phyloP scores from a whole-genome alignment of 345 rosid species.

The Citrus cavaleriei region DNA sequence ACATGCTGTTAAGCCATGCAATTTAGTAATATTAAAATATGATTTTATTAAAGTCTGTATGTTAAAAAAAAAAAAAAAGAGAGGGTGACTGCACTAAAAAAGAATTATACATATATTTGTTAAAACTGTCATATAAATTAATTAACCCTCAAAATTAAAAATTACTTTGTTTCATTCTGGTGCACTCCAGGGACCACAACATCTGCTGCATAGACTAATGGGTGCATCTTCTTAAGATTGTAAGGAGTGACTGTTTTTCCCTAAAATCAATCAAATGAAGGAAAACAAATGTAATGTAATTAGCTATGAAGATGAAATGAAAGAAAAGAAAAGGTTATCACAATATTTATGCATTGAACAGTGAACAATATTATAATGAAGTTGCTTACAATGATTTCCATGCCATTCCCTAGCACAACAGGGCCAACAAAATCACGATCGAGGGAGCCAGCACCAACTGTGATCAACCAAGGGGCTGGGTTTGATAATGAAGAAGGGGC shows the following conservation, averaged over 20 bases:
- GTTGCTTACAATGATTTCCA: conserved; percentile 38
- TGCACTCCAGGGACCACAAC: conserved; percentile 39
- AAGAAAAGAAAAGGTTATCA: neutral
- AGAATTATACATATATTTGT: too few relatives aligned
- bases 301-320: neutral
- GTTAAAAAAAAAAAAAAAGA: too few relatives aligned
- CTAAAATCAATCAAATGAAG: conserved; percentile 24
- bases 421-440: conserved; percentile 56
- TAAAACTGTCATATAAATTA: too few relatives aligned
- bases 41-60: too few relatives aligned
- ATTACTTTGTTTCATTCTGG: conserved; percentile 43
- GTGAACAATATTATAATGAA: neutral
- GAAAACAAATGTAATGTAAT: neutral
- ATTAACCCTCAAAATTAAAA: neutral
- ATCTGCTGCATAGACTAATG: conserved; percentile 65
- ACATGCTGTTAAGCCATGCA: fast-evolving
- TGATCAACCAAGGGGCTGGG: conserved; percentile 74
- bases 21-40: too few relatives aligned
- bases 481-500: conserved; percentile 53
- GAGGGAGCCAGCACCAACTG: conserved; percentile 74
- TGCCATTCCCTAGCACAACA: conserved; percentile 63
- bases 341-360: neutral
- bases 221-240: conserved; percentile 36
- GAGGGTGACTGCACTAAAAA: too few relatives aligned
- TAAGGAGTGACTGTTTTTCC: conserved; percentile 58